These are phyloP conservation scores for Phytophthora pluvialis DNA, from an alignment of 352 stramenopile species.

Conservation along the genomic window DNA sequence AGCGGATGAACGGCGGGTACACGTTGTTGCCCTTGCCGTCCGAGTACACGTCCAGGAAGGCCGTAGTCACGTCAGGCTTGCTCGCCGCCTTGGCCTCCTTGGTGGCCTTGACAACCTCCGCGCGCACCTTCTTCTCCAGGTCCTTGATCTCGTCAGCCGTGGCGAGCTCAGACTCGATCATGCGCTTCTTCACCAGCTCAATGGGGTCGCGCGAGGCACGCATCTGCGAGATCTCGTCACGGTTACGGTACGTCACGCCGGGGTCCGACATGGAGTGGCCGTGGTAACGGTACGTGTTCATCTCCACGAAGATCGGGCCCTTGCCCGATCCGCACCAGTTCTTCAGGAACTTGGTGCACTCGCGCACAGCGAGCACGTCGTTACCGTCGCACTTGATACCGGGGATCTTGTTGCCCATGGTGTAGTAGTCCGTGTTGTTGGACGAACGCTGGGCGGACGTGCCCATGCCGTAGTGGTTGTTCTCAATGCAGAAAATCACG, in stretches of 20 bases:
- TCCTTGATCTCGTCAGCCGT: constrained; percentile 99
- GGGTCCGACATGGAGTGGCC: constrained; percentile 99
- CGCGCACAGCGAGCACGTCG: constrained; percentile 97
- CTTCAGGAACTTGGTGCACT: constrained; percentile 98
- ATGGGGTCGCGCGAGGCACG: constrained; percentile 98
- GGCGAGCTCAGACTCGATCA: constrained; percentile 94
- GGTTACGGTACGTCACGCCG: constrained; percentile 99
- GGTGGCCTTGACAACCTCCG: constrained; percentile 96
- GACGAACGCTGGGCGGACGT: constrained; percentile 98
- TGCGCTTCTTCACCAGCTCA: constrained; percentile 98
- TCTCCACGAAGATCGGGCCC: constrained; percentile 99
- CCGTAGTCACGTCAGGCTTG: constrained; percentile 50
- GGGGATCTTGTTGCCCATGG: constrained; percentile 99
- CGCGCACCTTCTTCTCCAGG: constrained; percentile 98
- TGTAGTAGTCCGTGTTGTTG: constrained; percentile 99
- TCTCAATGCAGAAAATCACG: constrained; percentile 99
- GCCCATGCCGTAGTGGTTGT: constrained; percentile 99
- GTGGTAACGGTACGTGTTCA: constrained; percentile 99
- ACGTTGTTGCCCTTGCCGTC: constrained; percentile 91
- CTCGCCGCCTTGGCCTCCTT: constrained; percentile 92
- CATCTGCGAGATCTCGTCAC: constrained; percentile 99
- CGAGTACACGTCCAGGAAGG: constrained; percentile 91
- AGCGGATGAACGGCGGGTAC: constrained; percentile 96
- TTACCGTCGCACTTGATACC: constrained; percentile 99
- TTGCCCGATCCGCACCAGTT: constrained; percentile 96